Conservation (phyloP, 495 filamentous ascomycete species). For the Immersiella caudata region DNA sequence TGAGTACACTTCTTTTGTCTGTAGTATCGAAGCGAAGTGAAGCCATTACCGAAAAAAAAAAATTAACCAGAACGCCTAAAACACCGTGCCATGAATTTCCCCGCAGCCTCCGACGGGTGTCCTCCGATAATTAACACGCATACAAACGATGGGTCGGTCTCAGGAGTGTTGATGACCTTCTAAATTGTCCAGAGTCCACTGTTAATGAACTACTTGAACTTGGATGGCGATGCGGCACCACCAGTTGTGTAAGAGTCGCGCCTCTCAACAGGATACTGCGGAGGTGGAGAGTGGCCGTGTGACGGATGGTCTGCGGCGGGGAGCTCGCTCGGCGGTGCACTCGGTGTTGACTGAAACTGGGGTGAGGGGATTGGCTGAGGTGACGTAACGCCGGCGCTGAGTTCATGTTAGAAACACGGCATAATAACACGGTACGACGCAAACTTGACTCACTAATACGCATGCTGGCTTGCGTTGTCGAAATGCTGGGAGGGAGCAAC, state of each 20-base stretch:
- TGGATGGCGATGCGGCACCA: neutral
- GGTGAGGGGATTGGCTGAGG: conserved; percentile 15
- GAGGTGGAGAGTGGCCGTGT: conserved; percentile 20
- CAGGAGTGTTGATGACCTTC: neutral
- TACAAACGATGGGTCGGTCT: neutral
- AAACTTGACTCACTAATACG: conserved; percentile 17
- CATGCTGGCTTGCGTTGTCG: conserved; percentile 4
- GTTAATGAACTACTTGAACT: neutral
- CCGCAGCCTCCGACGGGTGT: neutral
- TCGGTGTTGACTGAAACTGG: neutral
- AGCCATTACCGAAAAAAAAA: too few relatives aligned
- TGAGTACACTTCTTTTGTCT: neutral
- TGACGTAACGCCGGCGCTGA: neutral
- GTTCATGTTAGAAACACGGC: conserved; percentile 4
- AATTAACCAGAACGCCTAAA: conserved; percentile 2
- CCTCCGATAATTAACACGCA: neutral
- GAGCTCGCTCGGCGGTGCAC: conserved; percentile 2
- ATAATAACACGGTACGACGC: neutral
- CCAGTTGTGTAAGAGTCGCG: conserved; percentile 19
- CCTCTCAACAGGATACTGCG: conserved; percentile 21
- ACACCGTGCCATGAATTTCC: conserved; percentile 16
- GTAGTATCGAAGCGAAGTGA: neutral
- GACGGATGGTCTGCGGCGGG: conserved; percentile 4
- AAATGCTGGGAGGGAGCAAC: neutral
- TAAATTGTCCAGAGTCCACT: neutral